Evolutionary conservation across 2,329 filamentous ascomycete genomes (phyloP).

Genomic region (Cercospora berteroae): DNA sequence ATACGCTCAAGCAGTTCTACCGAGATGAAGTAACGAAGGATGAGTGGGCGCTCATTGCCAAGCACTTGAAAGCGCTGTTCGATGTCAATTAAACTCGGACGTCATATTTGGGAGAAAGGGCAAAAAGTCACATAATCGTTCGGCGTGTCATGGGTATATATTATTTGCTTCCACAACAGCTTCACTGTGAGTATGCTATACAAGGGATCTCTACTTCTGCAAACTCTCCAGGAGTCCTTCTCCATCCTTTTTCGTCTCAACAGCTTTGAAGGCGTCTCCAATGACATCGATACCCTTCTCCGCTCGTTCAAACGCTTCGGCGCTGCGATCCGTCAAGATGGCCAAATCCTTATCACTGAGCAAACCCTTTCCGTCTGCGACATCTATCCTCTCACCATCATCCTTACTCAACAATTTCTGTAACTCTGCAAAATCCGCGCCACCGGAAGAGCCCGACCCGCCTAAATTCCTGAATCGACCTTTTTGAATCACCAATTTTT

Average conservation of each 20-base stretch:
- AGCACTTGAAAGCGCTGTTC: constrained; percentile 83
- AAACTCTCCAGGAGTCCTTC: constrained; percentile 50
- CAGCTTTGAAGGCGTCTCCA: constrained; percentile 53
- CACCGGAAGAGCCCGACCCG: constrained; percentile 4
- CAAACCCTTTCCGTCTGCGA: constrained; percentile 60
- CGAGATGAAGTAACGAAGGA: constrained; percentile 82
- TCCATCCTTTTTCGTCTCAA: constrained; percentile 69
- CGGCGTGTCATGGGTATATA: background rate
- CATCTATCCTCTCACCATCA: constrained; percentile 65
- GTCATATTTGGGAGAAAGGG: background rate
- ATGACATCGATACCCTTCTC: constrained; percentile 75
- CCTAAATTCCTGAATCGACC: constrained; percentile 66
- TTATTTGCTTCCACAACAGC: background rate
- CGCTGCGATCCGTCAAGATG: constrained; percentile 72
- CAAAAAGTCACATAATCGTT: background rate
- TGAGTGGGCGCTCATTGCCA: constrained; percentile 92
- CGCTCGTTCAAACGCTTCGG: constrained; percentile 67
- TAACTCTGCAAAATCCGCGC: constrained; percentile 50
- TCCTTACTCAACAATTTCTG: constrained; percentile 54
- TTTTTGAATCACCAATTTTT: constrained; percentile 94
- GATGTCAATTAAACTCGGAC: constrained; percentile 54
- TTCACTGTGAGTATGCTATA: constrained; percentile 1
- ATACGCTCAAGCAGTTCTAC: constrained; percentile 95
- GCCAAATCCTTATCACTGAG: constrained; percentile 74
- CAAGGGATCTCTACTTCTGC: constrained; percentile 35